Percentiles rank a stretch among this genome's conserved stretches.
Conservation (phyloP, 78 protist species). For the Chrysochromulina tobinii region DNA sequence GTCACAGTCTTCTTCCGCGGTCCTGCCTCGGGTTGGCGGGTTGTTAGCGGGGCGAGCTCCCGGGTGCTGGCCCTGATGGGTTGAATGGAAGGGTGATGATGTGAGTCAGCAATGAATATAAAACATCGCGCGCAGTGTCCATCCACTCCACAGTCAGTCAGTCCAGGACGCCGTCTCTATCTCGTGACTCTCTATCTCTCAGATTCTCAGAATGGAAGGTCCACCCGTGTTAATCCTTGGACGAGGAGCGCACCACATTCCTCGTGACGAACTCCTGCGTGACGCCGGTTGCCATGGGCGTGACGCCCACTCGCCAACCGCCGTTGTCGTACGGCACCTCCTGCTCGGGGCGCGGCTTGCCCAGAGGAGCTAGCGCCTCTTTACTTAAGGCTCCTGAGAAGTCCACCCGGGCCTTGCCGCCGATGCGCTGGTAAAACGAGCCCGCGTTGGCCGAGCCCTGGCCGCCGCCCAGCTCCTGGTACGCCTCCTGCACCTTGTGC, state of each 20-base stretch:
- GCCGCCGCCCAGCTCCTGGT: constrained; percentile 2
- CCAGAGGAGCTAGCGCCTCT: neutral
- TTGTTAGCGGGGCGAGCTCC: too few species aligned
- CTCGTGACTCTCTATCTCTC: too few species aligned
- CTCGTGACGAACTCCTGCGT: neutral
- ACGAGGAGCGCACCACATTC: neutral
- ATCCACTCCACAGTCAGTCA: too few species aligned
- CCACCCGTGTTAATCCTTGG: too few species aligned
- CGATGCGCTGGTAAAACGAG: neutral
- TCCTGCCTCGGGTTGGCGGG: too few species aligned
- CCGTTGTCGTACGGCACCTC: neutral
- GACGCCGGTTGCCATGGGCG: neutral
- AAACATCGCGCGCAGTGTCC: too few species aligned
- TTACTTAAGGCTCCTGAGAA: neutral
- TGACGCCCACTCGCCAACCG: neutral
- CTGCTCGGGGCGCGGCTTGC: neutral
- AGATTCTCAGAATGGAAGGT: too few species aligned
- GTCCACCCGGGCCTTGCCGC: neutral
- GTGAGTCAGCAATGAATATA: too few species aligned
- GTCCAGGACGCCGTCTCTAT: too few species aligned
- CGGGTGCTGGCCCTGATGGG: too few species aligned
- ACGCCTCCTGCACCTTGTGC: neutral
- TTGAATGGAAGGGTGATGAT: too few species aligned
- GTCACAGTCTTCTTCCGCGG: too few species aligned
- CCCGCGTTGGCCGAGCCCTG: neutral